Evolutionary conservation across 2,329 filamentous ascomycete species (phyloP).

Genomic region (Tolypocladium tropicale): DNA sequence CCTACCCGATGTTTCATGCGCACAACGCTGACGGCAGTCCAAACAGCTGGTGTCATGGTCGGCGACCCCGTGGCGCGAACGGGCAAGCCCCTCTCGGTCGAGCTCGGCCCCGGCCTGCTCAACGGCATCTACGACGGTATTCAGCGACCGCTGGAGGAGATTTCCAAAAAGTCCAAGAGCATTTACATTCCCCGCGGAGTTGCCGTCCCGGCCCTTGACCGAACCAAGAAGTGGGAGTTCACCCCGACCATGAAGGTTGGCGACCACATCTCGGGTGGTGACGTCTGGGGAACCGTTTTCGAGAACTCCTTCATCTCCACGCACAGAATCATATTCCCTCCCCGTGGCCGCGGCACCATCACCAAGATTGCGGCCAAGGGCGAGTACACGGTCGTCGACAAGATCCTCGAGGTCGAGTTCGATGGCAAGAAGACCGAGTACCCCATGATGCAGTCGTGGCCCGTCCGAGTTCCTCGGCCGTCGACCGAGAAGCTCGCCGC

Average conservation of each 20-base stretch:
- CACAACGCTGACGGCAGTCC: background rate
- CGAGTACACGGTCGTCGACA: slow-evolving; percentile 87
- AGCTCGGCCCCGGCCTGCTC: slow-evolving; percentile 92
- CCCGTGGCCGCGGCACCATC: slow-evolving; percentile 82
- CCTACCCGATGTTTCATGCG: background rate
- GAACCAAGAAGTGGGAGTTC: slow-evolving; percentile 93
- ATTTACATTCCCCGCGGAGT: slow-evolving; percentile 99
- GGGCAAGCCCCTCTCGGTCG: slow-evolving; percentile 92
- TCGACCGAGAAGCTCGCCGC: slow-evolving; percentile 86
- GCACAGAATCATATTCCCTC: slow-evolving; percentile 88
- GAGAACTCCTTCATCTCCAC: slow-evolving; percentile 93
- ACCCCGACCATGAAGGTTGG: slow-evolving; percentile 86
- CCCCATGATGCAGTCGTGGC: slow-evolving; percentile 98
- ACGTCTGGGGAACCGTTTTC: slow-evolving; percentile 88
- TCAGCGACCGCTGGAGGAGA: slow-evolving; percentile 83
- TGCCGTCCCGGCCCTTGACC: slow-evolving; percentile 75
- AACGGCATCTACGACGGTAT: slow-evolving; percentile 99
- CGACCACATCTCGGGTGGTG: slow-evolving; percentile 92
- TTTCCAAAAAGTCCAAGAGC: slow-evolving; percentile 65
- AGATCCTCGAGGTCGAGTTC: slow-evolving; percentile 93
- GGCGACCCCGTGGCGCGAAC: slow-evolving; percentile 87
- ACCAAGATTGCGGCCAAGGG: slow-evolving; percentile 84
- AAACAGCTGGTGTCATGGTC: slow-evolving; percentile 81
- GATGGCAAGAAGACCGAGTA: slow-evolving; percentile 91
- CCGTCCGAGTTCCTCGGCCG: slow-evolving; percentile 89